These are phyloP conservation scores for Trypanosoma conorhini DNA, from an alignment of 208 protist genomes.

Conservation along the genomic window DNA sequence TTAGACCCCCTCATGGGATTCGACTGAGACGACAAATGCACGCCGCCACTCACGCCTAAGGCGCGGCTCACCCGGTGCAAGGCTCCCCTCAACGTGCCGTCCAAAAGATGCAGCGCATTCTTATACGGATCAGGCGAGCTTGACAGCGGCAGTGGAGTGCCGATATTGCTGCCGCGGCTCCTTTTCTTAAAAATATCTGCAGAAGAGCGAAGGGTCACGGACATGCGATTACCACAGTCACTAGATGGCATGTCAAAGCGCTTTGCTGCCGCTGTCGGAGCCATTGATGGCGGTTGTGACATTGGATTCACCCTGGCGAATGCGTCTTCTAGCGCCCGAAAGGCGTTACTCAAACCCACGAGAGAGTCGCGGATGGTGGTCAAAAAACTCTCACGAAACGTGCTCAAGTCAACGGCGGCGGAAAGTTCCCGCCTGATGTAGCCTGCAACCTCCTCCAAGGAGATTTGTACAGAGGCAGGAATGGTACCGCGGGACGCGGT, in stretches of 20 bases:
- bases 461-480: neutral
- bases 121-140: conserved; percentile 2
- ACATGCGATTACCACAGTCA: neutral
- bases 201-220: neutral
- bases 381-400: conserved; percentile 14
- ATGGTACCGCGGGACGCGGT: neutral
- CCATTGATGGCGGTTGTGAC: neutral
- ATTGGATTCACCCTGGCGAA: neutral
- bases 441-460: neutral
- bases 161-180: neutral
- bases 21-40: neutral
- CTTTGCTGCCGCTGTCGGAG: neutral
- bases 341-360: neutral
- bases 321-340: conserved; percentile 2
- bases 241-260: neutral
- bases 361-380: neutral
- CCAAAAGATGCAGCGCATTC: conserved; percentile 2
- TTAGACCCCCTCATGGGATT: neutral
- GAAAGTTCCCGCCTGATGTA: conserved; percentile 1
- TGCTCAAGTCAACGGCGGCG: neutral
- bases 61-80: neutral
- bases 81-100: neutral
- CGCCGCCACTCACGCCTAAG: neutral
- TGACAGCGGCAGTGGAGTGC: neutral
- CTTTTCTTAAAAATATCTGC: neutral